Evolutionary conservation across 768 basidiomycete genomes (phyloP), one percentile per base, ranked within the genome.

Genomic region (Calocybe indica): DNA sequence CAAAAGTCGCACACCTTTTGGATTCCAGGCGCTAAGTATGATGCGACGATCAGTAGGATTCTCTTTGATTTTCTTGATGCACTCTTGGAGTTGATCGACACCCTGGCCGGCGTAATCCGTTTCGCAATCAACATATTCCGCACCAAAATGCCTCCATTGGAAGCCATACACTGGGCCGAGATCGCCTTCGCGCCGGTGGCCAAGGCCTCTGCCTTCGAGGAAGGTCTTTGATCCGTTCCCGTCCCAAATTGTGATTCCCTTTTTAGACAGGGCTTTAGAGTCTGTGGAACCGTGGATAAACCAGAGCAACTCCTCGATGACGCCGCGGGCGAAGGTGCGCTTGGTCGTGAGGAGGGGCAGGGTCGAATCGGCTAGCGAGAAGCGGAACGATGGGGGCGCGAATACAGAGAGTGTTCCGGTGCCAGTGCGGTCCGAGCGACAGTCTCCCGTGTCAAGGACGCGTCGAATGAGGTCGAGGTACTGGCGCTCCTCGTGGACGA

Each of bases 91-190:
- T 71, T 99, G 95, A 68, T 99, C 95, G 37, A 92, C 92, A 22
- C 94, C 91, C 57, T 93, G 68, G 1, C 88, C 88, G 0, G 74
- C 66, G 59, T 96, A 96, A 56, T 87, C 81, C 14, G 71, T 65
- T 29, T 89, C 87, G 54, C 83, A 85, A 55, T 87, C 80, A 1
- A 62, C 68, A 55, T 95, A 95, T 49, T 79, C 68, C 4, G 92
- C 92, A 1, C 93, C 94, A 66, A 94, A 96, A 64, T 94, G 91
- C 47, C 93, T 75, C 93, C 93, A 97, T 58, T 94, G 92, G 60
- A 96, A 96, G 0, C 94, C 94, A 61, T 99, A 99, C 0, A 99
- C 92, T 0, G 95, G 95, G 0, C 96, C 96, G 4, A 99, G 68
- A 62, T 99, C 96, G 5, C 95, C 95, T 61, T 91, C 88, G 5